Evolutionary conservation across 140 eudicot species (phyloP).

Genomic region (Erigeron philadelphicus): DNA sequence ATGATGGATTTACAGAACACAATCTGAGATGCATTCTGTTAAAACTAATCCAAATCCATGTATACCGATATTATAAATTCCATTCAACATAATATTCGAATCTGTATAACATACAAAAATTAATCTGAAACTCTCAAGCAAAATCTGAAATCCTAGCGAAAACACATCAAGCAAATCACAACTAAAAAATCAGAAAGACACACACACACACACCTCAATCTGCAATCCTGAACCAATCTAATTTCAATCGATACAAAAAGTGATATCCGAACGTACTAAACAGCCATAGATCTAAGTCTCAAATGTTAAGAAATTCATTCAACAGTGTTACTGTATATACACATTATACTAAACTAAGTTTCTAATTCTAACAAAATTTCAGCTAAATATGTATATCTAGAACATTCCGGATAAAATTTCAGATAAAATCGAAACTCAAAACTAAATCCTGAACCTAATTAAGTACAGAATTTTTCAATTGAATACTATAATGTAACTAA

Average conservation of each 20-base stretch:
- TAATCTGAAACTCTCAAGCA: neutral
- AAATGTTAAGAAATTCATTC: neutral
- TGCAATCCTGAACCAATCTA: no score
- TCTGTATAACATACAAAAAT: neutral
- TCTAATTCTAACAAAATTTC: neutral
- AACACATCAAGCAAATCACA: neutral
- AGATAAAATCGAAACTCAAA: conserved; percentile 4
- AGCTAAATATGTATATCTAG: neutral
- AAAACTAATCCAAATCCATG: neutral
- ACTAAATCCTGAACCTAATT: conserved; percentile 4
- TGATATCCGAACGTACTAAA: neutral
- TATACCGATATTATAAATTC: neutral
- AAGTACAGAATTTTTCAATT: neutral
- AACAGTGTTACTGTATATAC: neutral
- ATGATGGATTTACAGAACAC: neutral
- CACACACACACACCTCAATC: no score
- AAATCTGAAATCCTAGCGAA: neutral
- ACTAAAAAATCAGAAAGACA: neutral
- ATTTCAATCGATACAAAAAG: no score
- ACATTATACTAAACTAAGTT: neutral
- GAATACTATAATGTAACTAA: neutral
- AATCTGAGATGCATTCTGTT: neutral
- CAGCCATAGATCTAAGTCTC: neutral
- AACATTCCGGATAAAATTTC: neutral
- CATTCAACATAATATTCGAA: neutral